Evolutionary conservation across 2,329 filamentous ascomycete genomes (phyloP), one percentile per base, ranked within the genome.

Genomic region (Paraconiothyrium brasiliense): DNA sequence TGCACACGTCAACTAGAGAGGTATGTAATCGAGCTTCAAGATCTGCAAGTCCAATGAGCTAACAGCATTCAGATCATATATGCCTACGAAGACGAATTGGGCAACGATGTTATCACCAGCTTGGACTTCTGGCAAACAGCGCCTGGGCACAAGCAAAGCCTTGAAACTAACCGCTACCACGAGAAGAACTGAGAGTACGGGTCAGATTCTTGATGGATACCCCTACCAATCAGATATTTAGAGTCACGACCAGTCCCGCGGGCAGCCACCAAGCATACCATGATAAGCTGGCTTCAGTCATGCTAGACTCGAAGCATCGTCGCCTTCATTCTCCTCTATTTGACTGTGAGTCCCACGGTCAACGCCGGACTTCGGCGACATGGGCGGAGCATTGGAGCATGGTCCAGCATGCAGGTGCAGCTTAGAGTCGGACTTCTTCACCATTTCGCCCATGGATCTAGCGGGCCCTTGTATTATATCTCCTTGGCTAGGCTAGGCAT

Each of bases 1-100:
- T 99, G 69, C 95, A 99, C 82, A 94, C 93, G 78, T 97, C 93
- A 73, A 97, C 94, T 61, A 89, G 97, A 83, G 95, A 99, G 90
- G 95, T 97, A 83, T 48, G 70, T 70, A 13, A 47, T 24, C n/a
- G 5, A 32, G 2, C 9, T 11, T 11, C 30, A 20, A 22, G 10
- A 24, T 13, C 14, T n/a, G 14, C 5, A 32, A 24, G 39, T 16
- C 39, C n/a, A 32, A n/a, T 30, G 11, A 34, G 49, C 64, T 75
- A 66, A 76, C 57, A 24, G 11, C 30, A 16, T 24, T 1, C 73
- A 99, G 95, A 98, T 99, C 71, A 82, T 99, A 56, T 98, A 97
- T 80, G 94, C 95, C 52, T 97, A 97, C 78, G 95, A 99, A 83
- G 94, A 98, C 74, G 95, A 99, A 78, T 84, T 88, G 67, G 94